Evolutionary conservation across 495 filamentous ascomycete species (phyloP).

Genomic region (Podospora tetraspora): DNA sequence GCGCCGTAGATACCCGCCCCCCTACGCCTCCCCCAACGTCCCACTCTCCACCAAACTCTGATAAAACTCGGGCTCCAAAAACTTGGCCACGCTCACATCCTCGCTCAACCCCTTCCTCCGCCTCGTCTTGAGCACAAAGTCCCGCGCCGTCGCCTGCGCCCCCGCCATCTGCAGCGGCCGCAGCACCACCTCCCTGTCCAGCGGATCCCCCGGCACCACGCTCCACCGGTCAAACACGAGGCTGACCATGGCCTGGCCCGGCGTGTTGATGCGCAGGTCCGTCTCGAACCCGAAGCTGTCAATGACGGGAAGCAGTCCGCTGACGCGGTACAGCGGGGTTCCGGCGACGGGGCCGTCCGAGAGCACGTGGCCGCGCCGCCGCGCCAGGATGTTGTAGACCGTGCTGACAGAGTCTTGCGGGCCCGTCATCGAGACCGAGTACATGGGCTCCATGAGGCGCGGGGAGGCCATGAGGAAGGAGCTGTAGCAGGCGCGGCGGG

Average conservation of each 20-base stretch:
- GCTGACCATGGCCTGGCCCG: constrained; percentile 82
- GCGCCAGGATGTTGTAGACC: constrained; percentile 85
- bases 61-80: constrained; percentile 90
- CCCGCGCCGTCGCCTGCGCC: constrained; percentile 81
- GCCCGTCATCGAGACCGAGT: constrained; percentile 85
- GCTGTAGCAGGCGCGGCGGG: constrained; percentile 84
- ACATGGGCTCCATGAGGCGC: constrained; percentile 92
- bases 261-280: constrained; percentile 90
- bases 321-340: constrained; percentile 89
- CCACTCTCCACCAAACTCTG: constrained; percentile 83
- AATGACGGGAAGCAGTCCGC: constrained; percentile 88
- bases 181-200: constrained; percentile 79
- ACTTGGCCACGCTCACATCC: constrained; percentile 92
- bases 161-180: constrained; percentile 80
- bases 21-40: constrained; percentile 53
- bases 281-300: constrained; percentile 98
- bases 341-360: constrained; percentile 90
- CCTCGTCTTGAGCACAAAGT: constrained; percentile 94
- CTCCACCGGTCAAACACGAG: constrained; percentile 96
- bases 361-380: constrained; percentile 86
- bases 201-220: constrained; percentile 89
- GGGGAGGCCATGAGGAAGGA: constrained; percentile 97
- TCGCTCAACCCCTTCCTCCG: constrained; percentile 89
- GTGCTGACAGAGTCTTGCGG: constrained; percentile 83
- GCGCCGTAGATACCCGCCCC: no score